Evolutionary conservation across 345 rosid genomes (phyloP).

Genomic region (Populus euphratica): DNA sequence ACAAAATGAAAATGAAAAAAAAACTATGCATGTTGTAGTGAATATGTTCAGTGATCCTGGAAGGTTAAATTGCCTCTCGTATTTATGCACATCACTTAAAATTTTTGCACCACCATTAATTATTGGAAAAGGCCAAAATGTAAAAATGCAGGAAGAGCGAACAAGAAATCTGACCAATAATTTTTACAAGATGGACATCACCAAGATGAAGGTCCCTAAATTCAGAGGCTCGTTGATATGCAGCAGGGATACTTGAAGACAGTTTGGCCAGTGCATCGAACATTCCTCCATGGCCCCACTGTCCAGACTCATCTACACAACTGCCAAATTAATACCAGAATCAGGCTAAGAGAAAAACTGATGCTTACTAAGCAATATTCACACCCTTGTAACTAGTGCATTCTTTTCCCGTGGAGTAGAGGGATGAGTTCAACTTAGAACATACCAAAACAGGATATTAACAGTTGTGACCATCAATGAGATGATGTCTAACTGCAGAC

Average conservation of each 20-base stretch:
- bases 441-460: neutral
- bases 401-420: neutral
- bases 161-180: constrained; percentile 44
- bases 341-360: neutral
- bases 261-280: constrained; percentile 62
- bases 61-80: neutral
- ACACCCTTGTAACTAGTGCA: neutral
- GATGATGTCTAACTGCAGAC: neutral
- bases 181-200: constrained; percentile 68
- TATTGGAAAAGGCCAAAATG: too few relatives aligned
- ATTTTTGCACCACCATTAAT: too few relatives aligned
- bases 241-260: constrained; percentile 47
- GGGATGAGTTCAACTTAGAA: neutral
- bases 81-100: too few relatives aligned
- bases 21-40: too few relatives aligned
- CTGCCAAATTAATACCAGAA: constrained; percentile 36
- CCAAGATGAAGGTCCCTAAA: constrained; percentile 80
- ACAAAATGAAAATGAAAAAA: too few relatives aligned
- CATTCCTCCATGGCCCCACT: constrained; percentile 93
- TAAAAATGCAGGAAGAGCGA: neutral
- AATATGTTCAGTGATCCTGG: neutral
- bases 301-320: constrained; percentile 81
- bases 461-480: neutral
- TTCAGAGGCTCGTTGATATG: constrained; percentile 59
- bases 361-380: neutral